Evolutionary conservation across 2,329 filamentous ascomycete genomes (phyloP).

Genomic region (Fusarium sp.): DNA sequence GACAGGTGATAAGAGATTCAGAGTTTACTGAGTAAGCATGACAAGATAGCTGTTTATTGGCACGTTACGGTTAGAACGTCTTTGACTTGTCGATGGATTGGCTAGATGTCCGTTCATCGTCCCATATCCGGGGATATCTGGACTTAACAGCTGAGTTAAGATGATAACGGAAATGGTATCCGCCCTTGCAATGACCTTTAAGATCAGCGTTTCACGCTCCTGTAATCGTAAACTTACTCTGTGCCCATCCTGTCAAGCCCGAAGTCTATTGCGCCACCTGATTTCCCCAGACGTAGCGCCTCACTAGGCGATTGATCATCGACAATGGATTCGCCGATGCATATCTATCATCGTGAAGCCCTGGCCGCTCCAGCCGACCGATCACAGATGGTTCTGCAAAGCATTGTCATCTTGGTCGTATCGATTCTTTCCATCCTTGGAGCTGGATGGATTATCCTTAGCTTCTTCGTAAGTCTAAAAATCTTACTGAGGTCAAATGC

Average conservation of each 20-base stretch:
- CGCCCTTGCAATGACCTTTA: background rate
- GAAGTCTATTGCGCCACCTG: background rate
- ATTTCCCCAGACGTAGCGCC: background rate
- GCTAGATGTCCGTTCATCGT: background rate
- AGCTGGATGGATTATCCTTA: background rate
- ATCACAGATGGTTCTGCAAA: background rate
- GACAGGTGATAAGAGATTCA: background rate
- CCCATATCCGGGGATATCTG: background rate
- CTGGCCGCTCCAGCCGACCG: background rate
- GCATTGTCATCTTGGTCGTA: background rate
- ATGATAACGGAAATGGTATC: background rate
- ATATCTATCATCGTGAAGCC: background rate
- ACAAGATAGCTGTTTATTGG: background rate
- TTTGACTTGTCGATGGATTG: background rate
- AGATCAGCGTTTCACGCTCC: background rate
- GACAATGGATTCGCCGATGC: background rate
- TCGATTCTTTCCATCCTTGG: background rate
- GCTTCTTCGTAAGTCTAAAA: background rate
- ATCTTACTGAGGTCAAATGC: background rate
- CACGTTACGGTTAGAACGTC: background rate
- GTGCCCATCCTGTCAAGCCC: background rate
- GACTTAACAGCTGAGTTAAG: background rate
- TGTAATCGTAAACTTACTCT: background rate
- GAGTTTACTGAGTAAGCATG: background rate
- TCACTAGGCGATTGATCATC: background rate